Evolutionary conservation across 164 flowering plant species (phyloP), one percentile per base, ranked within the genome.

Genomic region (Vitis labrusca): DNA sequence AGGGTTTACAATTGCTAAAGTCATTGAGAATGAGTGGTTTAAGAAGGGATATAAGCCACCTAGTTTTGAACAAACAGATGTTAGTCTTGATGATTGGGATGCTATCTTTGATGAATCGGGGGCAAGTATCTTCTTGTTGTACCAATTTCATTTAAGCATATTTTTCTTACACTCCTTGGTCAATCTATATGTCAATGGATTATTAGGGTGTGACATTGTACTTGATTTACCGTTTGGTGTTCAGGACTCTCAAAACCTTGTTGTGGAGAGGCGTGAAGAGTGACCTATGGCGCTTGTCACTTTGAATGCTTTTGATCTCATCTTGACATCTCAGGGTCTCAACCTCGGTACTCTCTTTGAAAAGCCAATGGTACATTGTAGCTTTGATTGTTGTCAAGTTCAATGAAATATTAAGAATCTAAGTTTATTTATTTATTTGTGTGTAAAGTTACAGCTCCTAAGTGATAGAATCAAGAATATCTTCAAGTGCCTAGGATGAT

Each of bases 21-120:
- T 96, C 57, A 86, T 92, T 76, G 93, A 93, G 81, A 93, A 91
- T 78, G 99, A 96, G 30, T 96, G 99, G 99, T 96, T 96, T 76
- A 96, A 88, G 83, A 96, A 93, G 83, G 98, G 97, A 27, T 96
- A 93, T 76, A 86, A 86, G 79, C 88, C 89, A 23, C 94, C 94
- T 11, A 74, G 16, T 27, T 96, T 92, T 80, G 89, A 88, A 65
- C 84, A 89, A 57, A 82, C 80, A 57, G 80, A 92, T 68, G 83
- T 88, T 59, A 77, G 70, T 64, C 91, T 92, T 71, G 93, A 77
- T 77, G 97, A 96, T 67, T 86, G 93, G 67, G 83, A 93, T 82
- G 86, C 92, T 29, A 75, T 86, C 64, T 96, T 93, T 70, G 75
- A 83, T 76, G 91, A 84, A 77, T 75, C 86, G 16, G 81, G 52